Conservation (phyloP, 352 stramenopile genomes). For the Saprolegnia diclina region DNA sequence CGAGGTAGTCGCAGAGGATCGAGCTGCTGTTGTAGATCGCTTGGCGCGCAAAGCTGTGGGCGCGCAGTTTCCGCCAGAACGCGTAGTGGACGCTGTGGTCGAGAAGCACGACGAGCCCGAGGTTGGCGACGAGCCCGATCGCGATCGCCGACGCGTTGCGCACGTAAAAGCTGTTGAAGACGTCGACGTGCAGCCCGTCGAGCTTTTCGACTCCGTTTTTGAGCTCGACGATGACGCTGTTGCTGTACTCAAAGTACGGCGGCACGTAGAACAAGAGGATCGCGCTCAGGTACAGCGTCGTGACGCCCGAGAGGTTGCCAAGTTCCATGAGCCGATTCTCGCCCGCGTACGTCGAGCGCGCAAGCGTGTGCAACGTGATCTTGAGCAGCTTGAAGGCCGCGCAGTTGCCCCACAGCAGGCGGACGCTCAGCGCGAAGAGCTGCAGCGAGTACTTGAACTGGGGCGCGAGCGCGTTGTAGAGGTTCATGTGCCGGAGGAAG, state of each 20-base stretch:
- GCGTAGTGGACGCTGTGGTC: background rate
- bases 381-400: slow-evolving; percentile 1
- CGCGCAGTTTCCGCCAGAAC: background rate
- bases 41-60: slow-evolving; percentile 14
- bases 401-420: slow-evolving; percentile 13
- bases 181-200: background rate
- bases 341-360: background rate
- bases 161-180: slow-evolving; percentile 18
- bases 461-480: background rate
- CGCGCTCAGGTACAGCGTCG: slow-evolving; percentile 7
- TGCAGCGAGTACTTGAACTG: background rate
- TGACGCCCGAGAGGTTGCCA: slow-evolving; percentile 12
- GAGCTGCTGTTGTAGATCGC: slow-evolving; percentile 4
- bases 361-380: background rate
- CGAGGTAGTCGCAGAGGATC: background rate
- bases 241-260: slow-evolving; percentile 19
- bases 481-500: background rate
- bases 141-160: background rate
- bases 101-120: background rate
- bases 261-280: slow-evolving; percentile 16
- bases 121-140: background rate
- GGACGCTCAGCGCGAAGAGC: slow-evolving; percentile 7
- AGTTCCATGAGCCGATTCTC: background rate
- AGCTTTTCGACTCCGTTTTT: background rate
- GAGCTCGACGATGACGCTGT: background rate